phyloP scores from a whole-genome alignment of 2,329 filamentous ascomycete genomes.

The Helicocarpus griseus region DNA sequence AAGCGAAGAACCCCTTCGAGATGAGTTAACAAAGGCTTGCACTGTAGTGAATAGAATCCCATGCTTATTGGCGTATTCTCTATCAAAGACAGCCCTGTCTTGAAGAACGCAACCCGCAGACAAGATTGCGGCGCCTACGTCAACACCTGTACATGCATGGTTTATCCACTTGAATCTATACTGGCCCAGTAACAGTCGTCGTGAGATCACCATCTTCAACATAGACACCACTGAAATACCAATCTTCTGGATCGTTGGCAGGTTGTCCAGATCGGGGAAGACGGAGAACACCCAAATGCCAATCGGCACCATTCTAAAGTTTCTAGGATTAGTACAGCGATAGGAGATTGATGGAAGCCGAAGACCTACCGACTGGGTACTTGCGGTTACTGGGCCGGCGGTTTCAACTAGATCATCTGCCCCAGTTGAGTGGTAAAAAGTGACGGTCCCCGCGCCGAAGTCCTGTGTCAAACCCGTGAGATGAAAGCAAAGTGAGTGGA shows the following conservation, averaged over 20 bases:
- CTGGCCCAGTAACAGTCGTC: conserved; percentile 27
- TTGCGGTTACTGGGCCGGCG: conserved; percentile 50
- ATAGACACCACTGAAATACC: conserved; percentile 64
- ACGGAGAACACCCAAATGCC: conserved; percentile 62
- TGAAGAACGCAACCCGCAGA: no score
- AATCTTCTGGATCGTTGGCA: conserved; percentile 50
- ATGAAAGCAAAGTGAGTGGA: neutral
- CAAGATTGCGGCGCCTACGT: no score
- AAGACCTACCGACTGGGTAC: conserved; percentile 41
- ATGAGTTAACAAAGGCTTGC: no score
- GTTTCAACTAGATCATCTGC: conserved; percentile 47
- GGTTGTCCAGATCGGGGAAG: conserved; percentile 49
- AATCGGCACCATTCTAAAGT: conserved; percentile 53
- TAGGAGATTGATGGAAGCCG: no score
- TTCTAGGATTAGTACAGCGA: no score
- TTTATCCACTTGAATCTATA: no score
- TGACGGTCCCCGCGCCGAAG: conserved; percentile 52
- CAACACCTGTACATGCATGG: no score
- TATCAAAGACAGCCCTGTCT: no score
- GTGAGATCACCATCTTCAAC: conserved; percentile 50
- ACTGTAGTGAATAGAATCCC: no score
- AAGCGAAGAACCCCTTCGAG: no score
- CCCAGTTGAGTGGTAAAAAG: conserved; percentile 62
- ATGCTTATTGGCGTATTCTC: no score
- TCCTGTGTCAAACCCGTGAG: conserved; percentile 29